Evolutionary conservation across 2,329 filamentous ascomycete species (phyloP).

Genomic region (Chaetomium sp.): DNA sequence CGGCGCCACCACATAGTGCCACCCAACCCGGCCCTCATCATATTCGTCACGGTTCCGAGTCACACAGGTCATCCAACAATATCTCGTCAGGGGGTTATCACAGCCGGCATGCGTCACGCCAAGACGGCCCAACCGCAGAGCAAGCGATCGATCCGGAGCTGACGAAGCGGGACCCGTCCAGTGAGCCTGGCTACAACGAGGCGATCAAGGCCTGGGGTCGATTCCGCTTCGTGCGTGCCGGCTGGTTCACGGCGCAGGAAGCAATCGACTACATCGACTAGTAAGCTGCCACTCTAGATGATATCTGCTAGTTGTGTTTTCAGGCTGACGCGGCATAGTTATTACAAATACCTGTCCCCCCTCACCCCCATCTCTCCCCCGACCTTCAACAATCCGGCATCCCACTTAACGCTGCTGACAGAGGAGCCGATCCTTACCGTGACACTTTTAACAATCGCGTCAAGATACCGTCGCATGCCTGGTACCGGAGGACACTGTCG

Average conservation of each 20-base stretch:
- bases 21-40: slow-evolving; percentile 28
- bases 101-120: slow-evolving; percentile 30
- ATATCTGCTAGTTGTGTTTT: background rate
- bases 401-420: slow-evolving; percentile 76
- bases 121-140: slow-evolving; percentile 36
- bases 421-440: slow-evolving; percentile 93
- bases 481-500: slow-evolving; percentile 81
- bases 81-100: slow-evolving; percentile 27
- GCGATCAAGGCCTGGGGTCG: slow-evolving; percentile 87
- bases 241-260: slow-evolving; percentile 94
- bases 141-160: slow-evolving; percentile 52
- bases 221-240: slow-evolving; percentile 92
- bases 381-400: slow-evolving; percentile 80
- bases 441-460: slow-evolving; percentile 87
- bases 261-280: slow-evolving; percentile 94
- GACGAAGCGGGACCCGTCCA: slow-evolving; percentile 47
- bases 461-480: slow-evolving; percentile 78
- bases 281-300: slow-evolving; percentile 49
- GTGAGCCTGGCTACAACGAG: slow-evolving; percentile 62
- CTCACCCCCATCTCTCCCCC: slow-evolving; percentile 92
- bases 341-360: slow-evolving; percentile 88
- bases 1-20: slow-evolving; percentile 15
- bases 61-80: slow-evolving; percentile 28
- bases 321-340: slow-evolving; percentile 52
- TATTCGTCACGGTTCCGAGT: slow-evolving; percentile 24